Conservation (phyloP, 2,329 filamentous ascomycete genomes). For the Fusarium algeriense region DNA sequence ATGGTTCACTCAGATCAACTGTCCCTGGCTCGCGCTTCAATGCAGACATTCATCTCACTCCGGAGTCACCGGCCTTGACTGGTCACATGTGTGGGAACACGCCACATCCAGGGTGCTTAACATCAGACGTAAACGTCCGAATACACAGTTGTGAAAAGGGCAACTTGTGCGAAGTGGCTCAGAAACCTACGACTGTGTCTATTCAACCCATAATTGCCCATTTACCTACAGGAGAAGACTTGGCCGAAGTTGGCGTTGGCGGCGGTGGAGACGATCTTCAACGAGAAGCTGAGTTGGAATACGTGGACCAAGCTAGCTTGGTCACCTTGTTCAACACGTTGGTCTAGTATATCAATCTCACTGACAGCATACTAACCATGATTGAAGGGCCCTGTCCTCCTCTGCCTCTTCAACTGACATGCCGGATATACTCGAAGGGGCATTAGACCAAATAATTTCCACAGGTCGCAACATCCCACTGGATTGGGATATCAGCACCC, state of each 20-base stretch:
- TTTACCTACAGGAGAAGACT: conserved; percentile 67
- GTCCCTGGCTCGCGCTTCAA: conserved; percentile 56
- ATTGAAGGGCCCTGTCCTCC: conserved; percentile 35
- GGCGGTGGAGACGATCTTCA: conserved; percentile 83
- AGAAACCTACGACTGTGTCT: conserved; percentile 70
- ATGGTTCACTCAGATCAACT: conserved; percentile 69
- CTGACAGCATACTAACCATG: not conserved
- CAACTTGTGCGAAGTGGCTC: conserved; percentile 66
- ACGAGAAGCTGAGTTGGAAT: conserved; percentile 74
- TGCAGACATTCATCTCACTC: conserved; percentile 58
- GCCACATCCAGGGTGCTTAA: conserved; percentile 77
- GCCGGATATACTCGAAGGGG: conserved; percentile 19
- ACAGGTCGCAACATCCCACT: conserved; percentile 47
- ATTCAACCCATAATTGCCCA: conserved; percentile 84
- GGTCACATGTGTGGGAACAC: conserved; percentile 83
- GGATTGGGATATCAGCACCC: conserved; percentile 37
- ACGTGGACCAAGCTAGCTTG: conserved; percentile 66
- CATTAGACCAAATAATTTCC: conserved; percentile 27
- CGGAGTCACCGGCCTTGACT: conserved; percentile 75
- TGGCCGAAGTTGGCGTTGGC: conserved; percentile 81
- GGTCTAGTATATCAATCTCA: conserved; percentile 19
- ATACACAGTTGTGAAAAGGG: conserved; percentile 90
- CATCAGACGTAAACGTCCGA: conserved; percentile 69
- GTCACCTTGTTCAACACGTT: conserved; percentile 60
- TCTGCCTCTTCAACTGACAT: conserved; percentile 15